Evolutionary conservation across 306 rosid species (phyloP).

Genomic region (Morella rubra): DNA sequence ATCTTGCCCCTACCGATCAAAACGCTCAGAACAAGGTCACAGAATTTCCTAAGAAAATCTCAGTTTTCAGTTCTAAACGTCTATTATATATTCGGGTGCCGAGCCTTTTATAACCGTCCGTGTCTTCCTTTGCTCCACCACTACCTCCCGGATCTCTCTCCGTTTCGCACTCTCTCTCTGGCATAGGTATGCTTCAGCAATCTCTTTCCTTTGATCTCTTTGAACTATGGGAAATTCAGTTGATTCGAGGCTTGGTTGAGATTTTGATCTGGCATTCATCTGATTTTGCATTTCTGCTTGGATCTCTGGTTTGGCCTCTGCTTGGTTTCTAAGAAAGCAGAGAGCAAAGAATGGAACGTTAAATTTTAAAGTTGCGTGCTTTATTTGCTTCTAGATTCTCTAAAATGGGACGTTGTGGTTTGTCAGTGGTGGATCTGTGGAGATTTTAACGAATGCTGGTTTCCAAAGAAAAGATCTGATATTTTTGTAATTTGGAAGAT

Average conservation of each 20-base stretch:
- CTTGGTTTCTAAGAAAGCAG: not conserved
- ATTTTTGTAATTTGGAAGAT: not conserved
- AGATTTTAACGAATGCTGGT: conserved; percentile 1
- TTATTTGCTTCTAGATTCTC: not conserved
- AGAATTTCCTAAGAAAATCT: not conserved
- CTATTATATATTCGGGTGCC: no score
- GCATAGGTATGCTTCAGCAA: conserved; percentile 7
- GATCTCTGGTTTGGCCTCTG: not conserved
- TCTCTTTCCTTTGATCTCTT: not conserved
- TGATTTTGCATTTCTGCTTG: not conserved
- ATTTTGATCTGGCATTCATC: not conserved
- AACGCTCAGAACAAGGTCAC: not conserved
- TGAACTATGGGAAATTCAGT: not conserved
- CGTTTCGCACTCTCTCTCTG: not conserved
- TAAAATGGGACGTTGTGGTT: not conserved
- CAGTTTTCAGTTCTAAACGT: not conserved
- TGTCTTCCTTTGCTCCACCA: not conserved
- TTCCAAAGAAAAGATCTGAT: not conserved
- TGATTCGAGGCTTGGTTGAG: not conserved
- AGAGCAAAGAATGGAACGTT: not conserved
- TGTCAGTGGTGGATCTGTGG: conserved; percentile 14
- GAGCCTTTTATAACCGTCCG: no score
- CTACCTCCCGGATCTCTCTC: conserved; percentile 2
- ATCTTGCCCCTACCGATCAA: conserved; percentile 7
- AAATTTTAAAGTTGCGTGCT: not conserved